phyloP scores from a whole-genome alignment of 306 rosid genomes.

The Glycine soja region DNA sequence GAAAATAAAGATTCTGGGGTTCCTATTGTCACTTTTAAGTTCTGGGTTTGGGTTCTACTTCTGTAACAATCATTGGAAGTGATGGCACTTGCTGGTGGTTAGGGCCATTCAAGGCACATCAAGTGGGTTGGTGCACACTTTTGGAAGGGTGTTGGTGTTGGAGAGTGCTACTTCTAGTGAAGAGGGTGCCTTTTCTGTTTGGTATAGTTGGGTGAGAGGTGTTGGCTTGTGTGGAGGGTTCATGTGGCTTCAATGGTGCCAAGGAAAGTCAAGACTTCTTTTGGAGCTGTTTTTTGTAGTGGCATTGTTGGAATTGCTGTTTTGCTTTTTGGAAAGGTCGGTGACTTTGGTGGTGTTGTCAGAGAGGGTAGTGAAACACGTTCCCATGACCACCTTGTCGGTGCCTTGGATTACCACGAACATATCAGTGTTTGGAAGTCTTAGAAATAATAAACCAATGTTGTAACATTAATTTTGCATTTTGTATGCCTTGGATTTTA shows the following conservation, averaged over 20 bases:
- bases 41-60: conserved; percentile 70
- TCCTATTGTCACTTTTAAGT: conserved; percentile 55
- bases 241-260: conserved; percentile 56
- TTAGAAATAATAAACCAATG: background rate
- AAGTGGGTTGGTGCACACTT: conserved; percentile 64
- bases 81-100: conserved; percentile 51
- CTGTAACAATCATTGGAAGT: conserved; percentile 51
- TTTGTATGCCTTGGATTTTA: background rate
- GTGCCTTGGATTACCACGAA: conserved; percentile 43
- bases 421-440: conserved; percentile 38
- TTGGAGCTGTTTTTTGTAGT: conserved; percentile 63
- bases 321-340: conserved; percentile 69
- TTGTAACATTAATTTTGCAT: background rate
- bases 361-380: background rate
- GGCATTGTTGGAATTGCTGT: conserved; percentile 57
- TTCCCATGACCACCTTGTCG: conserved; percentile 32
- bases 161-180: conserved; percentile 68
- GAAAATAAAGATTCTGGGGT: conserved; percentile 77
- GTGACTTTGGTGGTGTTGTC: conserved; percentile 50
- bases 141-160: conserved; percentile 67
- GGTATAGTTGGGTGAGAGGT: conserved; percentile 71
- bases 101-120: conserved; percentile 72
- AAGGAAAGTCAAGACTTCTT: conserved; percentile 49
- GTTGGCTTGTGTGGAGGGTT: conserved; percentile 69
- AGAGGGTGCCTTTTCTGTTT: conserved; percentile 70